These are phyloP conservation scores for Teratosphaeria viscida DNA, from an alignment of 2,329 filamentous ascomycete genomes.

Conservation along the genomic window DNA sequence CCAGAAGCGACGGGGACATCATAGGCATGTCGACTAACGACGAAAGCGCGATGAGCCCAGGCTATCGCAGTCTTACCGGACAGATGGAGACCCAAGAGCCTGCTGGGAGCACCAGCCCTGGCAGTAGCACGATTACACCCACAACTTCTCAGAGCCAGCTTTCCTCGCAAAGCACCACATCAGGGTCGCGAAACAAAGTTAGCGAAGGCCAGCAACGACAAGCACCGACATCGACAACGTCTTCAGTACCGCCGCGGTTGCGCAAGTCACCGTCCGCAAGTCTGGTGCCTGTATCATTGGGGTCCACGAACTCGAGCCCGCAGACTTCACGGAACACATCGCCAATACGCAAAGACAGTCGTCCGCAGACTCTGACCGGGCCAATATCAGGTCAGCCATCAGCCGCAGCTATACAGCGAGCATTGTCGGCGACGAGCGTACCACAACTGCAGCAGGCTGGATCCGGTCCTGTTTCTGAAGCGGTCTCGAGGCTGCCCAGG, in stretches of 20 bases:
- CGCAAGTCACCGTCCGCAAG: constrained; percentile 21
- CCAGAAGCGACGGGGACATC: background rate
- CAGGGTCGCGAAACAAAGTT: background rate
- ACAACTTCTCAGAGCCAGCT: background rate
- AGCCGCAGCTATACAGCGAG: constrained; percentile 53
- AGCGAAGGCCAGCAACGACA: constrained; percentile 2
- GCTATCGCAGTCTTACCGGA: constrained; percentile 26
- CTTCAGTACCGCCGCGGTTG: constrained; percentile 9
- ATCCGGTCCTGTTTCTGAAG: constrained; percentile 46
- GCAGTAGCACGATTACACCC: background rate
- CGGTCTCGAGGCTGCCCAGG: constrained; percentile 48
- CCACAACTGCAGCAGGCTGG: constrained; percentile 46
- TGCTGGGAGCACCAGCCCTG: constrained; percentile 2
- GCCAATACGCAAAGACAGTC: constrained; percentile 37
- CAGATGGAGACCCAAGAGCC: constrained; percentile 26
- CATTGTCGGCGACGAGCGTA: constrained; percentile 57
- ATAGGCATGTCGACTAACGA: constrained; percentile 3
- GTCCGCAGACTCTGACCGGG: constrained; percentile 23
- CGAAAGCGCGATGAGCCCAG: background rate
- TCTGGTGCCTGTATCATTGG: constrained; percentile 11
- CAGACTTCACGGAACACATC: constrained; percentile 39
- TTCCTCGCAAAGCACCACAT: background rate
- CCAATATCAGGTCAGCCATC: constrained; percentile 43
- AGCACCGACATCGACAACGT: constrained; percentile 3
- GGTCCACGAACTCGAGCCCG: constrained; percentile 30